Evolutionary conservation across 2,329 filamentous ascomycete species (phyloP), one percentile per base, ranked within the genome.

Genomic region (Tolypocladium ophioglossoides): DNA sequence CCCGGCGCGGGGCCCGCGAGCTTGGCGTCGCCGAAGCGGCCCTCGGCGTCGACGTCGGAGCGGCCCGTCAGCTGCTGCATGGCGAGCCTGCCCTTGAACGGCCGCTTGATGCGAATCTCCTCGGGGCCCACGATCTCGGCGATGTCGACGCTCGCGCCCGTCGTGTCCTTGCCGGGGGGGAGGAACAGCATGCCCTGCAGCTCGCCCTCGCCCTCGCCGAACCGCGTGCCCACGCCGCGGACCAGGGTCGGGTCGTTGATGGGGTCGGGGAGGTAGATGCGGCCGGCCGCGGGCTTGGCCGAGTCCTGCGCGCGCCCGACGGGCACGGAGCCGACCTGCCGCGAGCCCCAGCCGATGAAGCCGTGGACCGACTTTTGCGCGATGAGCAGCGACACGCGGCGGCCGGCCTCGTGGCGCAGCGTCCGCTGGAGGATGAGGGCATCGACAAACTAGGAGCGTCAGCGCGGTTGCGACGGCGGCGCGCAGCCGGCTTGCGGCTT

Each of bases 311-410:
- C 91, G 63, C 94, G 82, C 54, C 91, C 89, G 52, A 99, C 94
- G n/a, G 92, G 89, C 24, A 99, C 89, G 8, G 90, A 87, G 39
- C 94, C 92, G 51, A 91, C 88, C 68, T 89, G 83, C 52, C 88
- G 82, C 30, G 94, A 91, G 60, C 89, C 81, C 75, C 86, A 86
- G 44, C 94, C 94, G 64, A 99, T 91, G 67, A 97, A 95, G 67
- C 92, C 85, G 64, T 89, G 84, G 73, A 97, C 95, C 2, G 91
- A 96, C 69, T 96, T 97, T 63, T 95, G 91, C 24, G 94, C 94
- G 57, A 96, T 94, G 51, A 99, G 82, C 66, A 95, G 91, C 52
- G 91, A 90, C 55, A 96, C 89, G 53, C 94, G 89, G 61, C 94
- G 88, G 61, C 87, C 85, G 53, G 91, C 87, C 74, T 96, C 91